Conservation (phyloP, 192 early-diverging fungal species). For the Gamsiella multidivaricata region DNA sequence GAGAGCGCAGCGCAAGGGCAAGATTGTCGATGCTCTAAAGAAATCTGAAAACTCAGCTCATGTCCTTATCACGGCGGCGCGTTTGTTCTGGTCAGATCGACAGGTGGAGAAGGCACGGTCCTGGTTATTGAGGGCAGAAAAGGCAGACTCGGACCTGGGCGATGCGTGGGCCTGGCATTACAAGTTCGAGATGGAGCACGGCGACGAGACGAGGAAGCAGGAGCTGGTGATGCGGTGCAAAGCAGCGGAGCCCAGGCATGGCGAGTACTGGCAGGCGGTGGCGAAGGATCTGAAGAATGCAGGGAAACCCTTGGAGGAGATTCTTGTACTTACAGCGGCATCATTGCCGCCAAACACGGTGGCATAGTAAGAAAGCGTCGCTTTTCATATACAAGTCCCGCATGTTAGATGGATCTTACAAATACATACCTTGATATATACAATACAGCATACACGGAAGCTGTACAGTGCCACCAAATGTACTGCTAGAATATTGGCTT, state of each 20-base stretch:
- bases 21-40: slow-evolving; percentile 91
- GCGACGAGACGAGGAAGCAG: slow-evolving; percentile 61
- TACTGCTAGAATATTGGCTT: too few species aligned
- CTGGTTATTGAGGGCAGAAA: slow-evolving; percentile 90
- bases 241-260: slow-evolving; percentile 88
- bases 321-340: slow-evolving; percentile 58
- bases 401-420: too few species aligned
- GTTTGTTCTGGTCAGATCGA: slow-evolving; percentile 93
- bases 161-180: slow-evolving; percentile 97
- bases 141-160: slow-evolving; percentile 87
- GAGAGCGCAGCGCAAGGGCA: slow-evolving; percentile 86
- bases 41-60: slow-evolving; percentile 88
- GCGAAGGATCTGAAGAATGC: slow-evolving; percentile 82
- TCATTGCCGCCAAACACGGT: slow-evolving; percentile 42
- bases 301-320: slow-evolving; percentile 74
- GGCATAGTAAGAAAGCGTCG: slow-evolving; percentile 7
- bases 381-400: not conserved
- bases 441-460: too few species aligned
- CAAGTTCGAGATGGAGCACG: slow-evolving; percentile 89
- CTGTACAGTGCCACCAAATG: too few species aligned
- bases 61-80: slow-evolving; percentile 84
- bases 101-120: slow-evolving; percentile 92
- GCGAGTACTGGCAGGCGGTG: slow-evolving; percentile 85
- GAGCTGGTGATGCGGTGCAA: slow-evolving; percentile 76
- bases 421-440: too few species aligned